Percentiles rank a stretch among this genome's conserved stretches.
These are phyloP conservation scores for Zizania palustris DNA, from an alignment of 202 grass and related monocot genomes.

Conservation along the genomic window DNA sequence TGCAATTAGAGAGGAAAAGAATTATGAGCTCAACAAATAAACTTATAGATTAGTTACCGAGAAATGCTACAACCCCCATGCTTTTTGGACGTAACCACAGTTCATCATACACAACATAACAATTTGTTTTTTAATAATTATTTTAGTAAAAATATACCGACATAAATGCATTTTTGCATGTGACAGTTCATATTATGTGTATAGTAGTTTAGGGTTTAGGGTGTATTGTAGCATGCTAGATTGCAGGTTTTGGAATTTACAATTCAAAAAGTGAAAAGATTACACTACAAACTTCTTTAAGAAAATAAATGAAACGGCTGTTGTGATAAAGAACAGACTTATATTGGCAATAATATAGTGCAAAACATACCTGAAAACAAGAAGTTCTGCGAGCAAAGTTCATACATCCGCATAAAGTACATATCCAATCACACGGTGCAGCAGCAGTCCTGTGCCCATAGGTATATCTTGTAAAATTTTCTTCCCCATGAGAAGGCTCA, in stretches of 20 bases:
- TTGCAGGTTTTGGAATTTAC: neutral
- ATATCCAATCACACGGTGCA: slow-evolving; percentile 93
- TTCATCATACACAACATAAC: too few relatives aligned
- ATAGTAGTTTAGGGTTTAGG: too few relatives aligned
- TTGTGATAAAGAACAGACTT: neutral
- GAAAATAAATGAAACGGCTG: neutral
- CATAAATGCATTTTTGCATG: neutral
- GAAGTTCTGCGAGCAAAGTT: slow-evolving; percentile 96
- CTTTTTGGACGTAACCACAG: neutral
- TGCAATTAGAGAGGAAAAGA: slow-evolving; percentile 37
- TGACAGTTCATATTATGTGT: neutral
- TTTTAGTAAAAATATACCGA: too few relatives aligned
- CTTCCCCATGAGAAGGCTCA: slow-evolving; percentile 64
- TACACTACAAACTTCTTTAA: neutral
- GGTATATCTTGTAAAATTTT: slow-evolving; percentile 54
- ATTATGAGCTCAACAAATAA: slow-evolving; percentile 19
- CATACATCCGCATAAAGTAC: slow-evolving; percentile 89
- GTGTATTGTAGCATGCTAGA: neutral
- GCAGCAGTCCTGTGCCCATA: slow-evolving; percentile 66
- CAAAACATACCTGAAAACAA: slow-evolving; percentile 83
- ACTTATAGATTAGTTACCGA: slow-evolving; percentile 25
- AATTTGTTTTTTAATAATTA: too few relatives aligned
- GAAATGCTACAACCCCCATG: neutral
- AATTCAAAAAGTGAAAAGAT: neutral
- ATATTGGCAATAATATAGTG: neutral